phyloP scores from a whole-genome alignment of 1,284 basidiomycete species.

The Quambalaria eucalypti region DNA sequence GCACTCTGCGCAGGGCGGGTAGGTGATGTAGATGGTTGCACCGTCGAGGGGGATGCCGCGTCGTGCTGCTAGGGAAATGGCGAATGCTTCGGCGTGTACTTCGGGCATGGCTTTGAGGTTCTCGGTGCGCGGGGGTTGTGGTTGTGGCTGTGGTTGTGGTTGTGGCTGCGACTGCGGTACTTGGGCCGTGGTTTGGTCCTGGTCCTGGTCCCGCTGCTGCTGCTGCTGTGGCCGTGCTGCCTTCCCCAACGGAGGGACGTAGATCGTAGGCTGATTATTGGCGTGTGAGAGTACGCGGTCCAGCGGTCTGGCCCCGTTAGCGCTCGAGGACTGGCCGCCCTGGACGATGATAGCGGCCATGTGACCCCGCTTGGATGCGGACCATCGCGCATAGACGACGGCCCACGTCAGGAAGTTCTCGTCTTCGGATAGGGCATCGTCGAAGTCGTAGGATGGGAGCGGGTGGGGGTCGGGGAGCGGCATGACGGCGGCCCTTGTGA shows the following conservation, averaged over 20 bases:
- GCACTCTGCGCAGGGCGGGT: slow-evolving; percentile 28
- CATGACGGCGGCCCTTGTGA: neutral
- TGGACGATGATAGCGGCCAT: slow-evolving; percentile 10
- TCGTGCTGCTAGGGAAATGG: slow-evolving; percentile 18
- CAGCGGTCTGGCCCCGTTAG: slow-evolving; percentile 25
- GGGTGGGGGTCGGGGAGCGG: neutral
- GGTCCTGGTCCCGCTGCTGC: too few species aligned
- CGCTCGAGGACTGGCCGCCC: neutral
- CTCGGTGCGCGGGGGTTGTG: too few species aligned
- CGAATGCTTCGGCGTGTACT: slow-evolving; percentile 28
- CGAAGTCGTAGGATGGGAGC: slow-evolving; percentile 4
- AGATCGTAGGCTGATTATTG: too few species aligned
- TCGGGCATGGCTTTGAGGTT: slow-evolving; percentile 11
- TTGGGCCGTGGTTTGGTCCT: too few species aligned
- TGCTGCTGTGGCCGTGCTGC: neutral
- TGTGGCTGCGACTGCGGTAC: too few species aligned
- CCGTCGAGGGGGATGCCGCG: slow-evolving; percentile 9
- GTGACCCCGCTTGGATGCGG: slow-evolving; percentile 8
- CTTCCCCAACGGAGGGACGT: slow-evolving; percentile 7
- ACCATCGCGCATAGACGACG: slow-evolving; percentile 7
- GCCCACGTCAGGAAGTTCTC: slow-evolving; percentile 12
- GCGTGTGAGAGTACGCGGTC: too few species aligned
- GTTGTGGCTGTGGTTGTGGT: too few species aligned
- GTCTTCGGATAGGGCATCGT: slow-evolving; percentile 8
- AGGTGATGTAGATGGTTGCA: slow-evolving; percentile 27